These are phyloP conservation scores for Globisporangium cederbergense DNA, from an alignment of 352 stramenopile species.

Conservation along the genomic window DNA sequence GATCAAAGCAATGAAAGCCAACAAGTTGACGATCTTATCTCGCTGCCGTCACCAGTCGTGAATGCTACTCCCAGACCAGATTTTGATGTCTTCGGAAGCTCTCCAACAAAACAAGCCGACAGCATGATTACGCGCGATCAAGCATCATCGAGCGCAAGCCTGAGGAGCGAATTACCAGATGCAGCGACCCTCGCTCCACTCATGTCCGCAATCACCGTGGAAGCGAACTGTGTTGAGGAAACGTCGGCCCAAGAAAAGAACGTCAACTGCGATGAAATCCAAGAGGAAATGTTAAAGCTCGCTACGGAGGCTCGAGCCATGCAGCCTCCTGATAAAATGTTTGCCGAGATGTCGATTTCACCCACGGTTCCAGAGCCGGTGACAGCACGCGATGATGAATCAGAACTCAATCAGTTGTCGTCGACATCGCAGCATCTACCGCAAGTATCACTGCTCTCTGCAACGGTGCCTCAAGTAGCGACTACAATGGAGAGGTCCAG, in stretches of 20 bases:
- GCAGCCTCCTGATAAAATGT: neutral
- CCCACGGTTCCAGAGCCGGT: neutral
- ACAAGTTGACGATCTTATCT: constrained; percentile 25
- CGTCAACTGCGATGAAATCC: neutral
- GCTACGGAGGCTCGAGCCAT: neutral
- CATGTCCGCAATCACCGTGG: neutral
- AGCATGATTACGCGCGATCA: neutral
- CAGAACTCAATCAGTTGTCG: neutral
- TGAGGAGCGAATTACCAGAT: neutral
- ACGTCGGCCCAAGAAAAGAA: neutral
- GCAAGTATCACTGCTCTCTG: neutral
- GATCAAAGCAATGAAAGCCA: neutral
- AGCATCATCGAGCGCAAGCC: neutral
- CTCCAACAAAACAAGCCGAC: neutral
- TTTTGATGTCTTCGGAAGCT: constrained; percentile 17
- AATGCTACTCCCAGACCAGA: neutral
- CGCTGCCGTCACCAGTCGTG: constrained; percentile 39
- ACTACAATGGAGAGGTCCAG: neutral
- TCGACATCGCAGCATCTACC: neutral
- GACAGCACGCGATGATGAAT: no score
- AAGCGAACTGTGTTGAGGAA: neutral
- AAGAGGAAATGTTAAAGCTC: neutral
- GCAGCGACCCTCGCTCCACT: neutral
- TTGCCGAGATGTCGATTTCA: constrained; percentile 2
- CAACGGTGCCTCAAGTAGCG: neutral